phyloP scores from a whole-genome alignment of 345 rosid species.

The Abelmoschus esculentus region DNA sequence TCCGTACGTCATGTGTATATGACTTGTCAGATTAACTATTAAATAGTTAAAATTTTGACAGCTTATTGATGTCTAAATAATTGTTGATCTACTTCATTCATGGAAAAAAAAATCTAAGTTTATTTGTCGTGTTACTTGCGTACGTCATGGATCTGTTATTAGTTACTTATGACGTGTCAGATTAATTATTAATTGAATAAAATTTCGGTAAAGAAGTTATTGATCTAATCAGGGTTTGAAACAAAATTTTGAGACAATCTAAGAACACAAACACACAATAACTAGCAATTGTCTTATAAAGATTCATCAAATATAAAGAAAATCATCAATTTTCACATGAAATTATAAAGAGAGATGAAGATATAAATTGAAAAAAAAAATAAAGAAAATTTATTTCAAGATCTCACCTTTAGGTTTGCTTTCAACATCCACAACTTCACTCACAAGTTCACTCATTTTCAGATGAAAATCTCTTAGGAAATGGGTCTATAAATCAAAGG shows the following conservation, averaged over 20 bases:
- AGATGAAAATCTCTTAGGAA: conserved; percentile 1
- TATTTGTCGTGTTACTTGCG: too few species aligned
- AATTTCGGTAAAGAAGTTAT: neutral
- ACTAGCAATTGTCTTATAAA: neutral
- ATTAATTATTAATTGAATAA: neutral
- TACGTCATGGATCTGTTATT: too few species aligned
- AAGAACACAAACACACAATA: too few species aligned
- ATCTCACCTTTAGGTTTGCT: neutral
- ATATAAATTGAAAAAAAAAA: neutral
- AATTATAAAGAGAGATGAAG: neutral
- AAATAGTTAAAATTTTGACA: too few species aligned
- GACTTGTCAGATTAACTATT: neutral
- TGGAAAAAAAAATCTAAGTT: too few species aligned
- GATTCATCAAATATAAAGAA: neutral
- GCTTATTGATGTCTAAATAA: neutral
- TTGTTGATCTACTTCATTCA: neutral
- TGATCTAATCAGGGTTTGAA: neutral
- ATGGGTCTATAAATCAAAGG: neutral
- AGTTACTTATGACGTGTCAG: too few species aligned
- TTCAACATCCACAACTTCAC: neutral
- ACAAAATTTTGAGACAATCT: neutral
- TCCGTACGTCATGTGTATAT: neutral
- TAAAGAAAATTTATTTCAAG: neutral
- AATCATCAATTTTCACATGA: neutral
- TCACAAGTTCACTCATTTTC: neutral